Base-by-base conservation (phyloP, 192 early-diverging fungal species). In the Coemansia sp. region DNA sequence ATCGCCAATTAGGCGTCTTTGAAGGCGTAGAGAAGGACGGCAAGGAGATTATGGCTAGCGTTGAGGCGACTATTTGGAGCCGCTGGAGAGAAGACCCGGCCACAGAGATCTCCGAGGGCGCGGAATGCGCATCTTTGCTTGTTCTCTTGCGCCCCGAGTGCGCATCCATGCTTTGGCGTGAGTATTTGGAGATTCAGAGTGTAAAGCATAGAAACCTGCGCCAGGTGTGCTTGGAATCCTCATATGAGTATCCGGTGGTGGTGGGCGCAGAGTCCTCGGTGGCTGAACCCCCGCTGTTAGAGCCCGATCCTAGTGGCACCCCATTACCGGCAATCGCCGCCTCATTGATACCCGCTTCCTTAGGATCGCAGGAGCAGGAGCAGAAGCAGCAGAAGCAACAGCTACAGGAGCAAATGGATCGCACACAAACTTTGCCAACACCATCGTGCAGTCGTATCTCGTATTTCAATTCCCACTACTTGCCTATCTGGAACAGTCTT, bases 21-120 rank as follows among this genome's bases (percentile, higher is more conserved):
- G 86, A 79, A 29, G 85, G 87, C 5, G 93, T 96, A 20, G 89
- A 90, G 40, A 80, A 82, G 16, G 94, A 98, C 60, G 93, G 94
- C 56, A 82, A 84, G 48, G 80, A 84, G 25, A 92, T 93, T 26
- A 94, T 96, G 83, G 83, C 85, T 16, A 84, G 86, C 33, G 86
- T 95, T 4, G 86, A 85, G 9, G 64, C 68, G 42, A 81, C 85
- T 4, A 84, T 95, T 9, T 84, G 87, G 60, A 64, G 71, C 26
- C 46, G 80, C 18, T 77, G 74, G 80, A 35, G 60, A 4, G 48
- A 51, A 26, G 30, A 66, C n/a, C 25, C 49, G 23, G 58, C 7
- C 7, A 77, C 80, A 0, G 71, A 53, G 6, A 29, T 82, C 1
- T 25, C 64, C 0, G 71, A 82, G 23, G 80, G 74, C 23, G 75